Base-by-base conservation (phyloP, 192 early-diverging fungal species). In the Podila horticola region DNA sequence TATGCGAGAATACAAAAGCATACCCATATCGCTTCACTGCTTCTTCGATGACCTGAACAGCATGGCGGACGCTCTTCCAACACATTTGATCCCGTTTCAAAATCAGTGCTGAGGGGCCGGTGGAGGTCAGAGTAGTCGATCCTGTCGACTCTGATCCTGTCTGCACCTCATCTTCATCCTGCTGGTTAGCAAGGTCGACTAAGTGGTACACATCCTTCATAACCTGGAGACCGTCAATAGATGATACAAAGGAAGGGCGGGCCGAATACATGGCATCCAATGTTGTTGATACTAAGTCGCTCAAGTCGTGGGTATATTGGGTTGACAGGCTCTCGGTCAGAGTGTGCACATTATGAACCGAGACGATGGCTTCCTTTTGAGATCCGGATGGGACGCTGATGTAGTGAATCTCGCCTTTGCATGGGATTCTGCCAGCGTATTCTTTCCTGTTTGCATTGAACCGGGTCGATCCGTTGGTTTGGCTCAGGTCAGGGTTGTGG, bases 21-120 rank as follows among this genome's bases (percentile, higher is more conserved):
- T 89, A 92, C 91, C 90, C 90, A 58, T 91, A 92, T 49, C 58
- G 66, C 29, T 66, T 51, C 30, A 89, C 57, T 26, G 89, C 84
- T 67, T 88, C 74, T 76, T 89, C 89, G 59, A 91, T 89, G 20
- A 91, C 84, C 15, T 83, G 50, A 11, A 91, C 67, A 38, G 90
- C 85, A 60, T 84, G 72, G 30, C 79, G 84, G 31, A 86, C 74
- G 29, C 69, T 64, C 36, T 52, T 66, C 63, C 74, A 84, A 45
- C 86, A 74, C 7, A 72, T 22, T 31, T 75, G 55, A 9, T 84
- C 82, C 24, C 79, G 66, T 29, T 84, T 65, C 15, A 48, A 66
- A 51, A 73, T 65, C 20, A 73, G 30, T 36, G 72, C 61, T 11
- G 62, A 69, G 33, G 67, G 66, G 26, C 52, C 24, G 10, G 58